Percentiles rank a stretch among this genome's conserved stretches.
These are phyloP conservation scores for Kalanchoe fedtschenkoi DNA, from an alignment of 164 flowering plant species.

Conservation along the genomic window DNA sequence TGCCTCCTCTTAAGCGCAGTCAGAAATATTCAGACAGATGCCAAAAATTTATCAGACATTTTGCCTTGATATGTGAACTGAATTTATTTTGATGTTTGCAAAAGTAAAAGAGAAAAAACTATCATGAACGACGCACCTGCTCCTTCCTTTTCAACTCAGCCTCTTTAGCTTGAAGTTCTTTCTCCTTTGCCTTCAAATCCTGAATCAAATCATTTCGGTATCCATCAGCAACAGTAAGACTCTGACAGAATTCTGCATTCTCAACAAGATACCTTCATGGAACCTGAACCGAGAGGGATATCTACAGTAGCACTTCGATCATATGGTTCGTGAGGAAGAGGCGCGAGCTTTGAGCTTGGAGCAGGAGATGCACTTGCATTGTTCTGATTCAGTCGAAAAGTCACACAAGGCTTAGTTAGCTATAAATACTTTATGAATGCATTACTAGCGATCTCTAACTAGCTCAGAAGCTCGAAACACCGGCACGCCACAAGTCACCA, in stretches of 20 bases:
- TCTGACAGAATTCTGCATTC: background rate
- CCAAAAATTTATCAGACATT: too few species aligned
- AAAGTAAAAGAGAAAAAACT: background rate
- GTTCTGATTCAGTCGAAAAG: conserved; percentile 20
- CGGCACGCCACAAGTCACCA: too few species aligned
- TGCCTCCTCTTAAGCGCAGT: too few species aligned
- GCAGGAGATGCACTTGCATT: conserved; percentile 50
- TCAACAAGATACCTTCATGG: background rate
- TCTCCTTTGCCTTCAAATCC: conserved; percentile 46
- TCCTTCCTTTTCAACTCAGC: conserved; percentile 52
- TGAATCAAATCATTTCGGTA: conserved; percentile 1
- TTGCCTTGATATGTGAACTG: background rate
- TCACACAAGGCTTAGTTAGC: background rate
- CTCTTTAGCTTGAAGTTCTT: conserved; percentile 58
- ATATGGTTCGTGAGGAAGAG: conserved; percentile 55
- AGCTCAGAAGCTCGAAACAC: too few species aligned
- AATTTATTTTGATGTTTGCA: background rate
- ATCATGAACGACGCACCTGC: conserved; percentile 25
- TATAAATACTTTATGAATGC: background rate
- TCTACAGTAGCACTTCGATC: conserved; percentile 12
- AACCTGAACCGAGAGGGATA: conserved; percentile 11
- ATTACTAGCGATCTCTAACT: background rate
- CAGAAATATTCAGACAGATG: too few species aligned
- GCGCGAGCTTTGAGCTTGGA: conserved; percentile 39
- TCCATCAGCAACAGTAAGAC: background rate